Conservation (phyloP, 371 early-diverging fungal genomes). For the Blakeslea trispora region DNA sequence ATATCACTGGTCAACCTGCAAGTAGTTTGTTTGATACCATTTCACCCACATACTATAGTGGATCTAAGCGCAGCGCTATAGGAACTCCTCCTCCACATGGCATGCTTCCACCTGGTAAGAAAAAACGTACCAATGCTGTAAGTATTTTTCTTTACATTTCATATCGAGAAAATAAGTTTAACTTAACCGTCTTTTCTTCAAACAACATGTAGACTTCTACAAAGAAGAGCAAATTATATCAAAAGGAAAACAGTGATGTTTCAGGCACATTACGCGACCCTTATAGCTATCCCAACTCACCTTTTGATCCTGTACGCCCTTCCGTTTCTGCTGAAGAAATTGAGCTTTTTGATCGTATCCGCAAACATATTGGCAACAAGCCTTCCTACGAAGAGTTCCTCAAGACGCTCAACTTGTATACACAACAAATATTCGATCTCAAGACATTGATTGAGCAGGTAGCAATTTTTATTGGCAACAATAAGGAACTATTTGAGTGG, state of each 20-base stretch:
- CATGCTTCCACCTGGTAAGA: slow-evolving; percentile 26
- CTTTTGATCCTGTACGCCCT: slow-evolving; percentile 36
- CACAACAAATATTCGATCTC: slow-evolving; percentile 90
- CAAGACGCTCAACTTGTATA: slow-evolving; percentile 95
- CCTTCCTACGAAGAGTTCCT: slow-evolving; percentile 95
- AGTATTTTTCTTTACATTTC: too few relatives aligned
- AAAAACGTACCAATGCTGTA: slow-evolving; percentile 23
- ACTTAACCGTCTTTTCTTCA: too few relatives aligned
- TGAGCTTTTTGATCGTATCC: slow-evolving; percentile 90
- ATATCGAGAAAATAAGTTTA: too few relatives aligned
- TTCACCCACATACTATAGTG: slow-evolving; percentile 14
- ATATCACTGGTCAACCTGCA: slow-evolving; percentile 48
- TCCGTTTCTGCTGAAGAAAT: slow-evolving; percentile 74
- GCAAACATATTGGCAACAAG: slow-evolving; percentile 82
- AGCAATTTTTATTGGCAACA: slow-evolving; percentile 74
- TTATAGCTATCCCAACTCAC: slow-evolving; percentile 18
- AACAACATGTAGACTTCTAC: slow-evolving; percentile 5
- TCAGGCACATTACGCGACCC: slow-evolving; percentile 9
- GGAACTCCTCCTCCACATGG: slow-evolving; percentile 11
- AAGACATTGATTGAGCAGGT: slow-evolving; percentile 84
- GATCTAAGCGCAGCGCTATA: slow-evolving; percentile 9
- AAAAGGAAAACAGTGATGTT: slow-evolving; percentile 5
- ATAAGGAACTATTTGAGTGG: slow-evolving; percentile 87
- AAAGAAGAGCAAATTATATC: slow-evolving; percentile 13
- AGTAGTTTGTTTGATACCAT: slow-evolving; percentile 20